A percentile compares a stretch with the other conserved stretches of the same genome.
Conservation (phyloP, 2,329 filamentous ascomycete genomes). For the Daldinia sp. region DNA sequence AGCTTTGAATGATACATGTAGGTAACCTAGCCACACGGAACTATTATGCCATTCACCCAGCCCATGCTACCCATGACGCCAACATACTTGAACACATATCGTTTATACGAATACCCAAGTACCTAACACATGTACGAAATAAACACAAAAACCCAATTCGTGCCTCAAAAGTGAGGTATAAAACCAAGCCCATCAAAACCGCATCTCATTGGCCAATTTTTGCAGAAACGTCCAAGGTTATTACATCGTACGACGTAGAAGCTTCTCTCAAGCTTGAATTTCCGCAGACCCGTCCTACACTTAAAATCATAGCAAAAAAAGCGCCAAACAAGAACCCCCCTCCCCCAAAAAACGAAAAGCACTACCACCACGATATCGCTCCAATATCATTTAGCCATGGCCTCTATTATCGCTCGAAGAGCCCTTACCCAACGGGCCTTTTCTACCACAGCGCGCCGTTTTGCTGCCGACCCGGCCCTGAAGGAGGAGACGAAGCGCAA, state of each 20-base stretch:
- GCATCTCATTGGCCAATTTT: slow-evolving; percentile 37
- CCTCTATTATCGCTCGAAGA: slow-evolving; percentile 67
- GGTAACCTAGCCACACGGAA: neutral
- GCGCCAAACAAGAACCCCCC: slow-evolving; percentile 4
- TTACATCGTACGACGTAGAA: slow-evolving; percentile 37
- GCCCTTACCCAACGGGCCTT: slow-evolving; percentile 57
- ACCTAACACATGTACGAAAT: neutral
- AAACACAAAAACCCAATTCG: slow-evolving; percentile 3
- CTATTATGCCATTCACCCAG: neutral
- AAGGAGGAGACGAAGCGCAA: slow-evolving; percentile 70
- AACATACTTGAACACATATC: neutral
- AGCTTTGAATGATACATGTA: too few species aligned
- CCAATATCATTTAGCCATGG: slow-evolving; percentile 58
- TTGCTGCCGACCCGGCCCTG: slow-evolving; percentile 60
- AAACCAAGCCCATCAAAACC: slow-evolving; percentile 17
- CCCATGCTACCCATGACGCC: neutral
- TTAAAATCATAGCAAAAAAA: slow-evolving; percentile 20
- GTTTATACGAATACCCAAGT: neutral
- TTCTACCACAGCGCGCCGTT: slow-evolving; percentile 65
- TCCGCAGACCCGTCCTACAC: slow-evolving; percentile 19
- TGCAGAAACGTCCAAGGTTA: slow-evolving; percentile 1
- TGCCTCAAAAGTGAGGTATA: slow-evolving; percentile 36
- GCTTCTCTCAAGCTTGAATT: slow-evolving; percentile 25
- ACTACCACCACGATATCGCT: slow-evolving; percentile 13
- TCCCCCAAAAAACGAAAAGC: neutral